Evolutionary conservation across 1,139 yeast species (phyloP), one percentile per base, ranked within the genome.

Genomic region (Kluyveromyces sp.): DNA sequence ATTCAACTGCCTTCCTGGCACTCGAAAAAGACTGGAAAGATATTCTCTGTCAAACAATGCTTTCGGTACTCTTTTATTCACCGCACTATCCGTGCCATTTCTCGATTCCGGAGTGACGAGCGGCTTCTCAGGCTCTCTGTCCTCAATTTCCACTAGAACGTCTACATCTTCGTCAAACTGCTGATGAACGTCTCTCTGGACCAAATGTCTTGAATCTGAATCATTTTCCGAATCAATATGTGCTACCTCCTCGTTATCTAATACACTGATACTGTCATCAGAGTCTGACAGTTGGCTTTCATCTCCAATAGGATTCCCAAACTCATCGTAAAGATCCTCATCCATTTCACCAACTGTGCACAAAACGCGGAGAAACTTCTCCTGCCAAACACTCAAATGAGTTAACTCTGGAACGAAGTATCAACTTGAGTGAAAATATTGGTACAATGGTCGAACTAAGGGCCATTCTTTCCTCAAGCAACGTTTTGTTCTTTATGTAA

Each of bases 291-390:
- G 74, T 11, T 58, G 46, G 38, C 68, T 66, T 30, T 67, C 78
- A n/a, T 40, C 47, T 3, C 84, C 88, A 26, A 87, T 71, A 38
- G 74, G 73, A 59, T 85, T 84, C 35, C 95, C 95, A 61, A 85
- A 78, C 75, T 87, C 96, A 63, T 86, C 95, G 61, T 82, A 84
- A 22, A 76, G 61, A 48, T 78, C 83, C 36, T 73, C 78, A 46
- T 73, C 73, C 64, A 61, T 60, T 38, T 17, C 33, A n/a, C 16
- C 16, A 6, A 30, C 4, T 12, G 6, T n/a, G 12, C 4, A 6
- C n/a, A n/a, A n/a, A 7, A 30, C 6, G n/a, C 33, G 7, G 33
- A 6, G 7, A 15, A n/a, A 15, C 6, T 30, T 30, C 6, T 6
- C 6, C 8, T 6, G 9, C 26, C 9, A 22, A 22, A 22, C 9